Evolutionary conservation across 495 filamentous ascomycete species (phyloP).

Genomic region (Neurospora sp.): DNA sequence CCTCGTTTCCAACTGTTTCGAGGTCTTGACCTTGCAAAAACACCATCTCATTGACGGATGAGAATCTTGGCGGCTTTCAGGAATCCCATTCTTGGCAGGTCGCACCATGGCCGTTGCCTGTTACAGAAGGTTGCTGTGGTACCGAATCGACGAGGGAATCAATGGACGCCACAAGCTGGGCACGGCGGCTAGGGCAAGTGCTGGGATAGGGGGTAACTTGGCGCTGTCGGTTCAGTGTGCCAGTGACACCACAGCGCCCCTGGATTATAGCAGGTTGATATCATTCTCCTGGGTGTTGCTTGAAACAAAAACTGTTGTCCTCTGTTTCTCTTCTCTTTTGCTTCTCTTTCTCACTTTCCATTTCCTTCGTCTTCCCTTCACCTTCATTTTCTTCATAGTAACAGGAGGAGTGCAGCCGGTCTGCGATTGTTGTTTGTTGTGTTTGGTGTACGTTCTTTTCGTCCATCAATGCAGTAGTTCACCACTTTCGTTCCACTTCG

Average conservation of each 20-base stretch:
- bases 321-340: not conserved
- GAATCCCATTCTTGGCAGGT: not conserved
- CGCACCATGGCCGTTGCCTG: not conserved
- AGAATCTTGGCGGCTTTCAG: not conserved
- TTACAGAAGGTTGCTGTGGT: not conserved
- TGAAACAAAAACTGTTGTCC: not conserved
- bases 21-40: not conserved
- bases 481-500: not conserved
- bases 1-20: not conserved
- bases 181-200: not conserved
- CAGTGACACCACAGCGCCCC: not conserved
- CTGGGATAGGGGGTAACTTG: not conserved
- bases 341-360: not conserved
- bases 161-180: not conserved
- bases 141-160: not conserved
- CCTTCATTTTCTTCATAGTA: not conserved
- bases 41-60: not conserved
- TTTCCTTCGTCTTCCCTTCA: not conserved
- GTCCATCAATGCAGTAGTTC: not conserved
- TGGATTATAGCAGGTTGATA: not conserved
- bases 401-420: slow-evolving; percentile 8
- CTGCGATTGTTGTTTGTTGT: slow-evolving; percentile 6
- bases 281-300: not conserved
- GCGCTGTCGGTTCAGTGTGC: not conserved
- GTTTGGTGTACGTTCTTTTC: not conserved